These are phyloP conservation scores for Calocybe indica DNA, from an alignment of 768 basidiomycete species.

Conservation along the genomic window DNA sequence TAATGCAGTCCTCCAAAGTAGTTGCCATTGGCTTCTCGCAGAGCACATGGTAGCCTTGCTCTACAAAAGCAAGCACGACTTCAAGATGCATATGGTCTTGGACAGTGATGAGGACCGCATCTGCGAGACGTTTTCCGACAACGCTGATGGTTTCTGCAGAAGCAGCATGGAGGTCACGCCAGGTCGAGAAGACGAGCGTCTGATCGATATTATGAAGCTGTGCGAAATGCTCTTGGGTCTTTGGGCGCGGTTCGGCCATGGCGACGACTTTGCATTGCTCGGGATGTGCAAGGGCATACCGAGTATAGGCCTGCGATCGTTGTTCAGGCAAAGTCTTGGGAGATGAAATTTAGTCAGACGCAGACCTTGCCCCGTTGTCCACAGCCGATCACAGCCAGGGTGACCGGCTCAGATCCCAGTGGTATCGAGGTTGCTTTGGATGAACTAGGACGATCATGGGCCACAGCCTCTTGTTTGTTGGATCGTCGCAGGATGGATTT, in stretches of 20 bases:
- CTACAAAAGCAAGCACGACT: constrained; percentile 67
- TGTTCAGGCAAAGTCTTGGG: background rate
- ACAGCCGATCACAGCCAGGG: constrained; percentile 75
- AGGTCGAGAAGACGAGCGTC: constrained; percentile 66
- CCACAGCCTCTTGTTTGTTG: constrained; percentile 14
- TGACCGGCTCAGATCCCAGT: constrained; percentile 37
- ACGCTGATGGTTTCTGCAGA: constrained; percentile 61
- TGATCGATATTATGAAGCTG: constrained; percentile 51
- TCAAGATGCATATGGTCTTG: constrained; percentile 78
- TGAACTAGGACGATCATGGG: background rate
- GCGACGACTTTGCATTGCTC: constrained; percentile 71
- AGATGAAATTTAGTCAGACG: background rate
- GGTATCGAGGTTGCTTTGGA: background rate
- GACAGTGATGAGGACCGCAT: constrained; percentile 77
- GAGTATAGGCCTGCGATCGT: constrained; percentile 48
- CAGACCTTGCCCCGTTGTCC: constrained; percentile 76
- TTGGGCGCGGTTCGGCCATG: constrained; percentile 76
- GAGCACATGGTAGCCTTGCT: constrained; percentile 81
- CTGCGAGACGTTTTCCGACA: constrained; percentile 67
- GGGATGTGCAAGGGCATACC: constrained; percentile 56
- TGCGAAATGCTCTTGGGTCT: constrained; percentile 56
- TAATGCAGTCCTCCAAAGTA: constrained; percentile 60
- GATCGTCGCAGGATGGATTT: constrained; percentile 31
- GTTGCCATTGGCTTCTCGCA: constrained; percentile 95
- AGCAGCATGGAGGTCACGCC: constrained; percentile 64